Percentiles rank a stretch among this genome's conserved stretches.
These are phyloP conservation scores for Xerocomus brunneocitrinus DNA, from an alignment of 768 basidiomycete genomes.

Conservation along the genomic window DNA sequence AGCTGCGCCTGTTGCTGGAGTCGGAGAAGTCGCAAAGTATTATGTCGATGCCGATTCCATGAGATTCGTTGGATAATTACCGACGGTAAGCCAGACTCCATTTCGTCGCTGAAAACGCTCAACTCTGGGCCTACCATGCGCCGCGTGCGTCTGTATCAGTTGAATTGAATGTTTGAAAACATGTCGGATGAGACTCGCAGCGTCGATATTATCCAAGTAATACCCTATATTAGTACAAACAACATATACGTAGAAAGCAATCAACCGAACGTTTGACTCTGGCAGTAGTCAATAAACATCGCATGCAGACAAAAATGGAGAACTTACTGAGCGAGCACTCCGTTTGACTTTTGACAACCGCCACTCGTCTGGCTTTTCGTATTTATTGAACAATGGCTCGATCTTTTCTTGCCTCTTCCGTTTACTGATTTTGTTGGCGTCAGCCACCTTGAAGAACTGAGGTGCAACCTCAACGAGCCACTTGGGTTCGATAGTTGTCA, in stretches of 20 bases:
- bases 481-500: constrained; percentile 94
- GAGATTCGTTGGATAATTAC: constrained; percentile 69
- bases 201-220: constrained; percentile 2
- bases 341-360: constrained; percentile 88
- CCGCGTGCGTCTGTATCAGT: not conserved
- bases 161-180: not conserved
- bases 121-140: not conserved
- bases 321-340: constrained; percentile 72
- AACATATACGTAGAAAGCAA: constrained; percentile 2
- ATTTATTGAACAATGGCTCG: constrained; percentile 93
- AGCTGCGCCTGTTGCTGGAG: constrained; percentile 54
- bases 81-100: not conserved
- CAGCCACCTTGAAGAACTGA: constrained; percentile 98
- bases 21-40: constrained; percentile 76
- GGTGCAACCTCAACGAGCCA: constrained; percentile 98
- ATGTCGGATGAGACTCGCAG: not conserved
- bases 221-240: constrained; percentile 12
- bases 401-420: constrained; percentile 96
- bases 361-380: constrained; percentile 94
- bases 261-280: constrained; percentile 91
- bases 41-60: constrained; percentile 75
- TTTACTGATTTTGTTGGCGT: constrained; percentile 96
- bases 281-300: constrained; percentile 15
- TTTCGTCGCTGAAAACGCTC: not conserved
- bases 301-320: constrained; percentile 14